A percentile compares a stretch with the other conserved stretches of the same genome.
Evolutionary conservation across 768 basidiomycete species (phyloP).

Genomic region (Baorangia bicolor): DNA sequence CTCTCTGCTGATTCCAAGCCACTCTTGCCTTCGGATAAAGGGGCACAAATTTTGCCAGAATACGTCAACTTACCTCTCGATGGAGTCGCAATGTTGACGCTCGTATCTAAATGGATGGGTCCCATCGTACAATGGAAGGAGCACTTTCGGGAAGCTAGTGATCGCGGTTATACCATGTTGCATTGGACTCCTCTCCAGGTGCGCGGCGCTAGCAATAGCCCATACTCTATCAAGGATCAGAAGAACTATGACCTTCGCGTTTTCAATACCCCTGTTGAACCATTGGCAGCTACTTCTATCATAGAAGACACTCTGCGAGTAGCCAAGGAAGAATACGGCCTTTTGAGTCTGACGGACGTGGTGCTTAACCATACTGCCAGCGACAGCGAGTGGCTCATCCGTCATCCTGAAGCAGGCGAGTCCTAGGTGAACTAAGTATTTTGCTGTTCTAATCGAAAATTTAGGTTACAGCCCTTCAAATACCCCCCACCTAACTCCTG

Average conservation of each 20-base stretch:
- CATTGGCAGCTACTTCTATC: conserved; percentile 52
- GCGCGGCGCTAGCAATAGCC: conserved; percentile 84
- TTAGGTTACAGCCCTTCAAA: conserved; percentile 88
- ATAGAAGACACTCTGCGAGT: conserved; percentile 64
- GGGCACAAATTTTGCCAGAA: conserved; percentile 49
- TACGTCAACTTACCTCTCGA: conserved; percentile 77
- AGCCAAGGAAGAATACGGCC: conserved; percentile 82
- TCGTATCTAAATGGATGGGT: conserved; percentile 99
- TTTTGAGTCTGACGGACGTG: conserved; percentile 90
- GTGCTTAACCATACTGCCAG: conserved; percentile 98
- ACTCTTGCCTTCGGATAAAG: conserved; percentile 52
- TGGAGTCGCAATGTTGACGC: conserved; percentile 82
- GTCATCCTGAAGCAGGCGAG: conserved; percentile 95
- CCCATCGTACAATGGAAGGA: conserved; percentile 71
- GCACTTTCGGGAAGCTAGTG: conserved; percentile 79
- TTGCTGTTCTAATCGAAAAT: conserved; percentile 1
- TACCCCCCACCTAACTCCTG: conserved; percentile 89
- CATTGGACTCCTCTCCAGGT: conserved; percentile 96
- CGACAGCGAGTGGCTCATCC: conserved; percentile 85
- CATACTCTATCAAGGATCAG: conserved; percentile 93
- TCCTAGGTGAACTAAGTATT: neutral
- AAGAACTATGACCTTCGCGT: conserved; percentile 76
- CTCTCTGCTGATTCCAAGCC: conserved; percentile 55
- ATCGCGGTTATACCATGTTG: conserved; percentile 96
- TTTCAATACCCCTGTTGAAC: conserved; percentile 46